Evolutionary conservation across 306 rosid genomes (phyloP).

Genomic region (Pyrus pyrifolia): DNA sequence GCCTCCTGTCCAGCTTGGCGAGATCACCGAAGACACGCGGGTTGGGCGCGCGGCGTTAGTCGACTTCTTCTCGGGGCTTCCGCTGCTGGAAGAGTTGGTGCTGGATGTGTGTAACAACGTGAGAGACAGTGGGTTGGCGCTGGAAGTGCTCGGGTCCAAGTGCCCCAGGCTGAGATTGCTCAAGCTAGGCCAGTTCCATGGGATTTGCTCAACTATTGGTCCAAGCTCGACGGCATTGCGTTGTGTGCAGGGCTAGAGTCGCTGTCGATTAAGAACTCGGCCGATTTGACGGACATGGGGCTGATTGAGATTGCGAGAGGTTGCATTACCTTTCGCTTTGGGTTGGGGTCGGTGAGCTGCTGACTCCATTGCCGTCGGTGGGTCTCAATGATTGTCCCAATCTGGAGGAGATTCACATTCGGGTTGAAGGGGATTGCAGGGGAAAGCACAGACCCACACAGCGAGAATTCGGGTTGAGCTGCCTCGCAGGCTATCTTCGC

Average conservation of each 20-base stretch:
- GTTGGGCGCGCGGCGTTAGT: too few species aligned
- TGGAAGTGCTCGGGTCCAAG: too few species aligned
- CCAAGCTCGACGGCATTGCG: slow-evolving; percentile 76
- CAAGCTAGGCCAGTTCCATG: too few species aligned
- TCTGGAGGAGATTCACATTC: slow-evolving; percentile 60
- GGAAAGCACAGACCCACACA: slow-evolving; percentile 40
- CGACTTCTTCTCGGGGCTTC: too few species aligned
- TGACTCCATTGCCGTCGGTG: slow-evolving; percentile 51
- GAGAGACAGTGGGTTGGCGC: too few species aligned
- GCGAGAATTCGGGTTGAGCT: slow-evolving; percentile 55
- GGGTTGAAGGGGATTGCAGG: slow-evolving; percentile 80
- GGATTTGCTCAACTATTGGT: neutral
- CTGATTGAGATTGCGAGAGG: slow-evolving; percentile 81
- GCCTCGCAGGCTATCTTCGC: slow-evolving; percentile 46
- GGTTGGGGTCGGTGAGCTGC: slow-evolving; percentile 73
- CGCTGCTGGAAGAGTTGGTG: too few species aligned
- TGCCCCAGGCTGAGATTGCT: too few species aligned
- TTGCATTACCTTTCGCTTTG: slow-evolving; percentile 66
- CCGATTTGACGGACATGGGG: slow-evolving; percentile 81
- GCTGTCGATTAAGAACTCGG: slow-evolving; percentile 56
- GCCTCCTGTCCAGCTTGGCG: too few species aligned
- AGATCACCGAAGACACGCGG: too few species aligned
- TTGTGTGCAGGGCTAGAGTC: slow-evolving; percentile 70
- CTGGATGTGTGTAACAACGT: too few species aligned
- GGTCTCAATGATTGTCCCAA: slow-evolving; percentile 77